These are phyloP conservation scores for Boletus reticuloceps DNA, from an alignment of 768 basidiomycete genomes.

Conservation along the genomic window DNA sequence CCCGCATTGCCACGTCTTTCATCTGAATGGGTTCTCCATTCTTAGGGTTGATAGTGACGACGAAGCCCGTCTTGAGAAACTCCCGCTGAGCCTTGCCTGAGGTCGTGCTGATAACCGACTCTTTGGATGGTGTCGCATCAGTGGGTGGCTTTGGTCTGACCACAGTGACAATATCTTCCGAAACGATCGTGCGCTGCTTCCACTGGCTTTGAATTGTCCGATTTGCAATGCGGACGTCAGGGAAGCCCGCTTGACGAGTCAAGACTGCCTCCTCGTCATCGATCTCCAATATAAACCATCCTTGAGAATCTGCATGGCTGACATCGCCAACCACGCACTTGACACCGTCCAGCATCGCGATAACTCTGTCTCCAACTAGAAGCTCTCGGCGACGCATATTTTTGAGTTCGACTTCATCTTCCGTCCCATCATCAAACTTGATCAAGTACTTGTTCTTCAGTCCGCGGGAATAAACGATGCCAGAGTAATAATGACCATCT, in stretches of 20 bases:
- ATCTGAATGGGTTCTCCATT: constrained; percentile 36
- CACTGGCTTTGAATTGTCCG: constrained; percentile 51
- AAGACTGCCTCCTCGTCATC: constrained; percentile 36
- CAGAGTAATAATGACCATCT: constrained; percentile 61
- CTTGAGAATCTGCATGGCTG: constrained; percentile 27
- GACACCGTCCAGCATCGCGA: constrained; percentile 31
- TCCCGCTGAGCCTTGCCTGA: constrained; percentile 37
- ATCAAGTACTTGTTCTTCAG: constrained; percentile 41
- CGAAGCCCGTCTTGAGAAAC: constrained; percentile 52
- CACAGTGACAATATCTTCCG: constrained; percentile 42
- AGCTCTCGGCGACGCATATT: constrained; percentile 55
- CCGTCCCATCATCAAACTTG: constrained; percentile 65
- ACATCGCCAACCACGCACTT: constrained; percentile 33
- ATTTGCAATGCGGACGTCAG: constrained; percentile 48
- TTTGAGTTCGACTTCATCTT: constrained; percentile 44
- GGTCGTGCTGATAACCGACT: constrained; percentile 39
- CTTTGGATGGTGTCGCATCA: constrained; percentile 48
- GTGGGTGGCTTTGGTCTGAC: constrained; percentile 35
- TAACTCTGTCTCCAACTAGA: constrained; percentile 55
- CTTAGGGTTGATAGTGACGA: constrained; percentile 50
- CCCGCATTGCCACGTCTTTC: constrained; percentile 41
- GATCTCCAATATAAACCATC: constrained; percentile 36
- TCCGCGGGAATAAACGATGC: constrained; percentile 43
- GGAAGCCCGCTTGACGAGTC: constrained; percentile 29
- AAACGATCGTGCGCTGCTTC: constrained; percentile 48